These are phyloP conservation scores for Trametes pubescens DNA, from an alignment of 1,284 basidiomycete species.

Conservation along the genomic window DNA sequence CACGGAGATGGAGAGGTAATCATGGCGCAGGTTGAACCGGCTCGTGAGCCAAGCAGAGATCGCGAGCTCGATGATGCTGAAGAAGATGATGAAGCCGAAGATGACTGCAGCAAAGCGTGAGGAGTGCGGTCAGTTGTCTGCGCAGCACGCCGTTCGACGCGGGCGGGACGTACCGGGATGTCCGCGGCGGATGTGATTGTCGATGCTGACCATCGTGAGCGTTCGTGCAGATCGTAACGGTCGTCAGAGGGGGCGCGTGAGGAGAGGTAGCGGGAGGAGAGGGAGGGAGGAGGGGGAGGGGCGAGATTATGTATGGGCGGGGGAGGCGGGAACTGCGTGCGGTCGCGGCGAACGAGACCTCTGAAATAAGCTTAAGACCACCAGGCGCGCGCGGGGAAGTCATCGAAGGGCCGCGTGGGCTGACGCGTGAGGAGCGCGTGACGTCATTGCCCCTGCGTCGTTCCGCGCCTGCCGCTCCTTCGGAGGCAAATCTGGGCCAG, in stretches of 20 bases:
- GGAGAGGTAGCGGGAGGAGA: neutral
- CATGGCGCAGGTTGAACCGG: constrained; percentile 61
- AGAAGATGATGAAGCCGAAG: constrained; percentile 62
- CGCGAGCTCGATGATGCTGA: constrained; percentile 69
- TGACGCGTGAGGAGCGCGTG: constrained; percentile 11
- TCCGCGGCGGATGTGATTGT: constrained; percentile 53
- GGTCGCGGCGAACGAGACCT: constrained; percentile 6
- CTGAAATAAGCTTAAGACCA: neutral
- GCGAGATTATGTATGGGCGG: constrained; percentile 6
- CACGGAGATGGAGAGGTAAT: constrained; percentile 57
- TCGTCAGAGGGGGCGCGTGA: constrained; percentile 18
- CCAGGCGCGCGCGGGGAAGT: constrained; percentile 10
- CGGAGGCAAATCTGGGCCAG: neutral
- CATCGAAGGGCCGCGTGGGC: constrained; percentile 6
- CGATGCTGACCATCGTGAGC: constrained; percentile 47
- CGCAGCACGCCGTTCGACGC: neutral
- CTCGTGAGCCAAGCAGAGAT: constrained; percentile 75
- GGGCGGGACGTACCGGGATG: constrained; percentile 56
- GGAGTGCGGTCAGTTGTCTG: constrained; percentile 7
- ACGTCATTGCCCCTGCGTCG: constrained; percentile 2
- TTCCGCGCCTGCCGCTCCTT: neutral
- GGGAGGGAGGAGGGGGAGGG: neutral
- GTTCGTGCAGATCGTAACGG: constrained; percentile 26
- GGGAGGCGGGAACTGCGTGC: neutral
- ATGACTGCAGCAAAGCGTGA: constrained; percentile 46